These are phyloP conservation scores for Massarina eburnea DNA, from an alignment of 2,329 filamentous ascomycete species.

Conservation along the genomic window DNA sequence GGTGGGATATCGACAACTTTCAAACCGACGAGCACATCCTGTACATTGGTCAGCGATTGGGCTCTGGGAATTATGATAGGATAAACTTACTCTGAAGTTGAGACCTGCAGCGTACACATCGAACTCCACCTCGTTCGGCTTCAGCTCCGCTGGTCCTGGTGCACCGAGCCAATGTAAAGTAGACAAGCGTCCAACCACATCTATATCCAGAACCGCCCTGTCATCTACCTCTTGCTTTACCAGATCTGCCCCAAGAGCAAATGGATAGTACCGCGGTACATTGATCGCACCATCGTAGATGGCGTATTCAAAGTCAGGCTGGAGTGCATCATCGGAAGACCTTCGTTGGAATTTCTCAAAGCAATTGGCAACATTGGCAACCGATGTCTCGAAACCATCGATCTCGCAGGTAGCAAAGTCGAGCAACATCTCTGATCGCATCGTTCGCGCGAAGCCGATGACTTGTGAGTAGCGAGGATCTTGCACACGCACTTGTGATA, in stretches of 20 bases:
- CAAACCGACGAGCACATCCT: conserved; percentile 2
- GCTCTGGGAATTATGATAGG: neutral
- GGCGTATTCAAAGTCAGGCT: conserved; percentile 33
- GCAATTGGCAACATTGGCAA: neutral
- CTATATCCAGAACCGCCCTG: neutral
- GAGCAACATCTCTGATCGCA: conserved; percentile 28
- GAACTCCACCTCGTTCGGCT: conserved; percentile 18
- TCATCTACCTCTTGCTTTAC: too few species aligned
- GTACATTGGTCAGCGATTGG: too few species aligned
- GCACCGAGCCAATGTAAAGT: neutral
- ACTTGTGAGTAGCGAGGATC: conserved; percentile 33
- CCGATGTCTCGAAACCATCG: conserved; percentile 5
- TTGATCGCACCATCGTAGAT: conserved; percentile 20
- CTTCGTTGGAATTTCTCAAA: conserved; percentile 9
- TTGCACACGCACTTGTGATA: conserved; percentile 20
- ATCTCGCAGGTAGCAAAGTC: conserved; percentile 29
- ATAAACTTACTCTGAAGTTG: conserved; percentile 29
- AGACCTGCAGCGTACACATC: conserved; percentile 17
- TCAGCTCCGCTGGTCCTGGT: neutral
- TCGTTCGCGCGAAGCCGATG: conserved; percentile 29
- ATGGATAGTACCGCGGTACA: conserved; percentile 23
- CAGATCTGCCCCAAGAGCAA: neutral
- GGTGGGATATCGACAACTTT: neutral
- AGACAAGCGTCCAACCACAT: neutral
- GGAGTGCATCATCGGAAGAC: conserved; percentile 1